These are phyloP conservation scores for Metarhizium rileyi DNA, from an alignment of 2,329 filamentous ascomycete species.

Conservation along the genomic window DNA sequence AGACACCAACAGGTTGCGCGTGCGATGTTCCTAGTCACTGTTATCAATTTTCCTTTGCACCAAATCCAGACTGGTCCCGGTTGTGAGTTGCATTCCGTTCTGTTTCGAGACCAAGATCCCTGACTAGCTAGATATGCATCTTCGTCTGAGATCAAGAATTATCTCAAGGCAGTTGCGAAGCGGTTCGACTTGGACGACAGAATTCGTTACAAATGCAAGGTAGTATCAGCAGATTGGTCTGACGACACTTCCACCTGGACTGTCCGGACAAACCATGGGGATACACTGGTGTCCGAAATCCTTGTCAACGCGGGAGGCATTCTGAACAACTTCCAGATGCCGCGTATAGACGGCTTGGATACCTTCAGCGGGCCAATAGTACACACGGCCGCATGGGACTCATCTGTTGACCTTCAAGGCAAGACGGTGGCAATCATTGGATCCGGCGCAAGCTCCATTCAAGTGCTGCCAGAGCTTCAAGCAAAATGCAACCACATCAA, in stretches of 20 bases:
- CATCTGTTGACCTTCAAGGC: slow-evolving; percentile 24
- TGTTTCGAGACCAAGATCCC: neutral
- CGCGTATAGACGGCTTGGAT: slow-evolving; percentile 34
- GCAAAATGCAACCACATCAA: slow-evolving; percentile 27
- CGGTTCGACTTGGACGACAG: slow-evolving; percentile 25
- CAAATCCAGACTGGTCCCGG: slow-evolving; percentile 30
- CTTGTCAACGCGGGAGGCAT: slow-evolving; percentile 14
- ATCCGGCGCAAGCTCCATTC: slow-evolving; percentile 23
- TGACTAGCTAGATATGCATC: slow-evolving; percentile 21
- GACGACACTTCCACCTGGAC: slow-evolving; percentile 25
- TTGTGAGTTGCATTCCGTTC: slow-evolving; percentile 10
- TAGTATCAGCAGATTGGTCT: slow-evolving; percentile 22
- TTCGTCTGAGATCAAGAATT: slow-evolving; percentile 27
- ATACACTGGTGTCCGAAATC: slow-evolving; percentile 8
- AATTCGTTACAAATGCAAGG: slow-evolving; percentile 12
- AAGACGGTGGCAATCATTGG: slow-evolving; percentile 29
- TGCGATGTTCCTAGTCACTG: slow-evolving; percentile 34
- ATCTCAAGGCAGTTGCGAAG: slow-evolving; percentile 28
- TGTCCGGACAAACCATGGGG: slow-evolving; percentile 13
- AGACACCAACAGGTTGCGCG: slow-evolving; percentile 19
- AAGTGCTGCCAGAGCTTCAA: slow-evolving; percentile 32
- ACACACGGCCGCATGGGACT: slow-evolving; percentile 35
- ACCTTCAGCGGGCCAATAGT: slow-evolving; percentile 35
- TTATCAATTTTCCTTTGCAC: slow-evolving; percentile 33
- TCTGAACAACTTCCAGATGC: slow-evolving; percentile 32